phyloP scores from a whole-genome alignment of 371 early-diverging fungal species.

The Apophysomyces trapeziformis region DNA sequence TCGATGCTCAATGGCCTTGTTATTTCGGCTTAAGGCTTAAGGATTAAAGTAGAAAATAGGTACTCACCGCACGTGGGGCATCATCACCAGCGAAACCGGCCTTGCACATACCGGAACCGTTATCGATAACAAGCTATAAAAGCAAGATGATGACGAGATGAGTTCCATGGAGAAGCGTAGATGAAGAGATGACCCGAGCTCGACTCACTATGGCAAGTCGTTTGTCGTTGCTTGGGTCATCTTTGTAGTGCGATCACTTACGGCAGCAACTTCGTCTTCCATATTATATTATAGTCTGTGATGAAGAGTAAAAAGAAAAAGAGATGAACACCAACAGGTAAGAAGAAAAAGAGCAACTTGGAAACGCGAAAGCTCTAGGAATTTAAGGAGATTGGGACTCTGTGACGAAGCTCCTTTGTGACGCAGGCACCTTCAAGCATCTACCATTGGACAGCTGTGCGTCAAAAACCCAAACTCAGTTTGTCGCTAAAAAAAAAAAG shows the following conservation, averaged over 20 bases:
- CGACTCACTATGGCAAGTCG: neutral
- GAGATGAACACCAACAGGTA: conserved; percentile 24
- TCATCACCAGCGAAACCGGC: conserved; percentile 99
- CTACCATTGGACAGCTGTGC: conserved; percentile 5
- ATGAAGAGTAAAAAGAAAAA: conserved; percentile 29
- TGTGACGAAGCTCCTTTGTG: conserved; percentile 12
- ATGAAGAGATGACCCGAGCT: conserved; percentile 17
- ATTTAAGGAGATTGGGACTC: conserved; percentile 12
- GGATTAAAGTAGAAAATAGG: conserved; percentile 1
- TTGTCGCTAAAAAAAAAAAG: conserved; percentile 7
- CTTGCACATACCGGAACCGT: conserved; percentile 99
- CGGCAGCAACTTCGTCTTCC: conserved; percentile 88
- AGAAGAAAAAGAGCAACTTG: conserved; percentile 24
- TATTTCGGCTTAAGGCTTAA: neutral
- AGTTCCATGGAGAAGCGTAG: conserved; percentile 16
- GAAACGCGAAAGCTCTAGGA: conserved; percentile 8
- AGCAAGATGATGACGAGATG: conserved; percentile 1
- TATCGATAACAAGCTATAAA: conserved; percentile 88
- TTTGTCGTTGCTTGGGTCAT: neutral
- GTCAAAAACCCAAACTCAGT: conserved; percentile 6
- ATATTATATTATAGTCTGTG: conserved; percentile 37
- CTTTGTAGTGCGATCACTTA: conserved; percentile 52
- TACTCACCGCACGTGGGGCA: conserved; percentile 98
- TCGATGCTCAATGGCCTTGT: neutral
- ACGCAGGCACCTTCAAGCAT: conserved; percentile 4